Evolutionary conservation across 163 green algal genomes (phyloP), one percentile per base, ranked within the genome.

Genomic region (Coccomyxa subellipsoidea): DNA sequence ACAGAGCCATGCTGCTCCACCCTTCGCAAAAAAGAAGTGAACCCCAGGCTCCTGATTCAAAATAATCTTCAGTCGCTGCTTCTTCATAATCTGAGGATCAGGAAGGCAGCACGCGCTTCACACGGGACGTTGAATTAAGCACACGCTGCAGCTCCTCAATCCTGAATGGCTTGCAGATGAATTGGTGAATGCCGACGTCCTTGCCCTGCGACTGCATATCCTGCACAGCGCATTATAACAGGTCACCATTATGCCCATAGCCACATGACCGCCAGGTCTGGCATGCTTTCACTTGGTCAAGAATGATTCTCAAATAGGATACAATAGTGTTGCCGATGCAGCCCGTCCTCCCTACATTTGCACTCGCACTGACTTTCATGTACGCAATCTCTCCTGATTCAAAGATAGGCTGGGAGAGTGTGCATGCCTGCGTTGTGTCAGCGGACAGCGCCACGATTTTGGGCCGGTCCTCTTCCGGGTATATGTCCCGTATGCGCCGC

Each of bases 111-210:
- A 59, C 47, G 6, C 66, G 66, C 27, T 73, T 73, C 21, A 73
- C 66, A 35, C 66, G 66, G 18, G 21, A 36, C 1, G 66, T 73
- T 10, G 66, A 73, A 32, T 73, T 31, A 35, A 83, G 35, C 38
- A 83, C 70, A 7, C 79, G 79, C 38, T 83, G 79, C 79, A 93
- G 84, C 82, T 93, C 90, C 85, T 92, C 87, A 5, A 92, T 82
- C 21, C 89, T 81, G 78, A 93, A 92, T 1, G 90, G 90, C 85
- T 94, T 94, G 10, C 88, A 84, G 36, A 94, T 87, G 82, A 90
- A 93, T 15, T 90, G 87, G 70, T 92, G 83, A 39, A 93, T 92
- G 69, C 90, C 90, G 2, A 87, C 89, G 34, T 90, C 84, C 4
- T 79, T 70, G 78, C 90, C 92, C 54, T 84, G 85, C 77, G 89